Evolutionary conservation across 2,329 filamentous ascomycete species (phyloP), one percentile per base, ranked within the genome.

Genomic region (Fusarium luffae): DNA sequence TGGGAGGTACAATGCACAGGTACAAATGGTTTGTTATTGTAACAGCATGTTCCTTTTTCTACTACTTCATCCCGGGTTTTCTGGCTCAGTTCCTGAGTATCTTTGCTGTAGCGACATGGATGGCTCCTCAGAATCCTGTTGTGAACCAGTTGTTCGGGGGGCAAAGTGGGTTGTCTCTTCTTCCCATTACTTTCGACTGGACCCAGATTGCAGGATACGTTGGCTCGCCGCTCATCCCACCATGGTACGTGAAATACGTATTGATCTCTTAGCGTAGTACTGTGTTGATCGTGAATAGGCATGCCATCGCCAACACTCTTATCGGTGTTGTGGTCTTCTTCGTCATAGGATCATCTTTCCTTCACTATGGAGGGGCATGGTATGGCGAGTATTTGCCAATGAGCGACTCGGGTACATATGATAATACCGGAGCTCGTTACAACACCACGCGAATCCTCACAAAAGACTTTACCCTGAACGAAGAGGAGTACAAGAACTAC

Each of bases 161-260:
- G 2, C 84, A 83, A 50, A 90, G 88, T 0, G 91, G 92, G 0
- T 68, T 93, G 5, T 91, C 89, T 0, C 74, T 93, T 28, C 79
- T 93, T 9, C 91, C 91, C 2, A 87, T 93, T 32, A 93, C 90
- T 0, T 92, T 93, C 74, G 91, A 93, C 81, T 93, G 91, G 90
- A 90, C 89, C 7, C 89, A 92, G 71, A 85, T 93, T 54, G 85
- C 89, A 5, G 91, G 90, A 48, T 93, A 88, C 65, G 83, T 91
- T 54, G 87, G 87, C 30, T 91, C 89, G 12, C 91, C 90, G 21
- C 79, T 93, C 40, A 90, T 92, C 51, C 87, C 90, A 4, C 91
- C 91, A 7, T 93, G 90, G 86, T 87, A 76, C 62, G 83, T 75
- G 16, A 23, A 5, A 50, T 12, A 11, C 1, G 12, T 18, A 40